Conservation (phyloP, 1,284 basidiomycete species). For the Phellinidium pouzarii region DNA sequence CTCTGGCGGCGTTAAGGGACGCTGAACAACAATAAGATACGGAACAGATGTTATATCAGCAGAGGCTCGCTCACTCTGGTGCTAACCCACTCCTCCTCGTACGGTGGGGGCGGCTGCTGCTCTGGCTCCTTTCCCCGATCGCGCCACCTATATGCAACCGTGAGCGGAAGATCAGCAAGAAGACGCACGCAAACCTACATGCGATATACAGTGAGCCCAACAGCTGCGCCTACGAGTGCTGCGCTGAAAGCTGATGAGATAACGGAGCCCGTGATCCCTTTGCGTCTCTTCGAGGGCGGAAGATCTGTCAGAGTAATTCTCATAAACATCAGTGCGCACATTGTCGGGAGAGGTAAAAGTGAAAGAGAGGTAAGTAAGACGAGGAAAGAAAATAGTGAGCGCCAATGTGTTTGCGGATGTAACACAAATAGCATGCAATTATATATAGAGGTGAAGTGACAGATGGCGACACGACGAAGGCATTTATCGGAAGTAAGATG, state of each 20-base stretch:
- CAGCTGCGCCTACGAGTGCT: conserved; percentile 74
- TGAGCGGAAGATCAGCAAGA: conserved; percentile 23
- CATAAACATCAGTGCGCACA: conserved; percentile 9
- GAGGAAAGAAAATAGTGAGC: background rate
- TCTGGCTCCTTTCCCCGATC: conserved; percentile 56
- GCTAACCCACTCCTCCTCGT: conserved; percentile 53
- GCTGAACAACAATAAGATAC: background rate
- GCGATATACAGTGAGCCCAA: conserved; percentile 75
- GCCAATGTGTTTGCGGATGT: background rate
- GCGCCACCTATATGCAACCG: conserved; percentile 45
- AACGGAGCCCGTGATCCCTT: conserved; percentile 68
- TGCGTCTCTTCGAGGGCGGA: conserved; percentile 51
- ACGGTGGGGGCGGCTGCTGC: conserved; percentile 50
- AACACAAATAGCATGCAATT: background rate
- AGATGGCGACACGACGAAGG: too few relatives aligned
- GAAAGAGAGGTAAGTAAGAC: background rate
- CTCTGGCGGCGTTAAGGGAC: background rate
- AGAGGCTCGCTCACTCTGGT: conserved; percentile 24
- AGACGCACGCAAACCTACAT: conserved; percentile 44
- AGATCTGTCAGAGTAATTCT: conserved; percentile 28
- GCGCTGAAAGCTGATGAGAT: conserved; percentile 74
- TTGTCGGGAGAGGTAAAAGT: background rate
- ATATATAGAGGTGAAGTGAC: background rate
- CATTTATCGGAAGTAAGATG: conserved; percentile 17
- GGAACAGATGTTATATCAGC: background rate